phyloP scores from a whole-genome alignment of 176 grass and related monocot genomes.

The Dendrocalamus sinicus region DNA sequence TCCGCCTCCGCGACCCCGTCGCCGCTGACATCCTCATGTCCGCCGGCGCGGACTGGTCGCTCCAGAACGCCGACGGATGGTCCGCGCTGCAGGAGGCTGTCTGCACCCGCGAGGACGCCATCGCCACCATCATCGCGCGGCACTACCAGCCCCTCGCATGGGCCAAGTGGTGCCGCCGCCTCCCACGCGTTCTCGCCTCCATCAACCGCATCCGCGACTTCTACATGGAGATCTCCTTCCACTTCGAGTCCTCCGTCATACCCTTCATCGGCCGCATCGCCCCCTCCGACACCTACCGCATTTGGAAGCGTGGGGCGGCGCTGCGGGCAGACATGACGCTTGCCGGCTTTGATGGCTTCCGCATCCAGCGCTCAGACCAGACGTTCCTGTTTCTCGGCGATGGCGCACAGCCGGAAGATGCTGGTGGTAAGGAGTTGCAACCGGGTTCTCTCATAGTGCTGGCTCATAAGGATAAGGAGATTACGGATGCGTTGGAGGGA shows the following conservation, averaged over 20 bases:
- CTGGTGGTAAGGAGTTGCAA: conserved; percentile 62
- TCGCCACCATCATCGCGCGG: conserved; percentile 85
- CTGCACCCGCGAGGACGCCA: conserved; percentile 79
- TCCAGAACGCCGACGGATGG: conserved; percentile 94
- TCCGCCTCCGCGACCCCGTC: conserved; percentile 78
- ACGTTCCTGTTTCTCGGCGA: conserved; percentile 92
- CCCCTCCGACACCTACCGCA: conserved; percentile 93
- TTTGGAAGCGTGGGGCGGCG: conserved; percentile 82
- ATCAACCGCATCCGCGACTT: conserved; percentile 77
- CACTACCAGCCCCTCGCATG: conserved; percentile 97
- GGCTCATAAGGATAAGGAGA: conserved; percentile 94
- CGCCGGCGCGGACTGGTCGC: conserved; percentile 87
- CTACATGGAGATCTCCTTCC: conserved; percentile 99
- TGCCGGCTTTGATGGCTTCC: conserved; percentile 81
- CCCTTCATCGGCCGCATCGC: conserved; percentile 95
- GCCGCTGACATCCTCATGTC: conserved; percentile 90
- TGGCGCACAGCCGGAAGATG: conserved; percentile 52
- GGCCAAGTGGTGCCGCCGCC: conserved; percentile 95
- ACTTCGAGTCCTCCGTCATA: conserved; percentile 98
- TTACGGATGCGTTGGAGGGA: conserved; percentile 88
- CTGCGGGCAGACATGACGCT: conserved; percentile 94
- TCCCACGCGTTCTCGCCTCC: conserved; percentile 84
- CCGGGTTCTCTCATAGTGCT: conserved; percentile 91
- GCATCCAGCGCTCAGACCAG: conserved; percentile 94
- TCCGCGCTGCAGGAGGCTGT: conserved; percentile 93